phyloP scores from a whole-genome alignment of 768 basidiomycete species.

The Amanita fuliginea region DNA sequence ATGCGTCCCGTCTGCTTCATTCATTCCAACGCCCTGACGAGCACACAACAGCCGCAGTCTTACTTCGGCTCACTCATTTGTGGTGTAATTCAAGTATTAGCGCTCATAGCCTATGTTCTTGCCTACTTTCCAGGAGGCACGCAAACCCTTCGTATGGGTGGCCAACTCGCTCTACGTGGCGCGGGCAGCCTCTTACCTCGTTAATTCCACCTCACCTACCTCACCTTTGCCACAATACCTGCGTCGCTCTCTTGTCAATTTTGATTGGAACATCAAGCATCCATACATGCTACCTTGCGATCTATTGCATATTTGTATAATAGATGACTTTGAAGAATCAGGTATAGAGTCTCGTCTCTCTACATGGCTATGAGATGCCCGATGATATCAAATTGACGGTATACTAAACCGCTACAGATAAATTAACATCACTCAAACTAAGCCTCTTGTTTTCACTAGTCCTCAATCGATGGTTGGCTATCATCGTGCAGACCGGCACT shows the following conservation, averaged over 20 bases:
- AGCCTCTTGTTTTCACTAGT: neutral
- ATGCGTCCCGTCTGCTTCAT: slow-evolving; percentile 18
- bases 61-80: slow-evolving; percentile 80
- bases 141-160: slow-evolving; percentile 72
- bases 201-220: slow-evolving; percentile 28
- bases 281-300: neutral
- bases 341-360: neutral
- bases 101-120: slow-evolving; percentile 80
- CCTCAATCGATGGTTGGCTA: neutral
- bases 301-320: slow-evolving; percentile 4
- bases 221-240: neutral
- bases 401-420: neutral
- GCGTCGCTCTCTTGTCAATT: neutral
- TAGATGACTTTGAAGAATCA: neutral
- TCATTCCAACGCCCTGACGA: neutral
- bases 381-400: neutral
- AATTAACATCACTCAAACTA: neutral
- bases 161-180: slow-evolving; percentile 72
- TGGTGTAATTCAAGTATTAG: slow-evolving; percentile 69
- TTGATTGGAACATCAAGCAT: neutral
- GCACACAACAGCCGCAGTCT: slow-evolving; percentile 52
- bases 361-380: neutral
- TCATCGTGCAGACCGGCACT: slow-evolving; percentile 44
- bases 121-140: slow-evolving; percentile 94
- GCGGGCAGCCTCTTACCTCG: slow-evolving; percentile 76